Conservation (phyloP, 2,329 filamentous ascomycete genomes). For the Beauveria sp. region DNA sequence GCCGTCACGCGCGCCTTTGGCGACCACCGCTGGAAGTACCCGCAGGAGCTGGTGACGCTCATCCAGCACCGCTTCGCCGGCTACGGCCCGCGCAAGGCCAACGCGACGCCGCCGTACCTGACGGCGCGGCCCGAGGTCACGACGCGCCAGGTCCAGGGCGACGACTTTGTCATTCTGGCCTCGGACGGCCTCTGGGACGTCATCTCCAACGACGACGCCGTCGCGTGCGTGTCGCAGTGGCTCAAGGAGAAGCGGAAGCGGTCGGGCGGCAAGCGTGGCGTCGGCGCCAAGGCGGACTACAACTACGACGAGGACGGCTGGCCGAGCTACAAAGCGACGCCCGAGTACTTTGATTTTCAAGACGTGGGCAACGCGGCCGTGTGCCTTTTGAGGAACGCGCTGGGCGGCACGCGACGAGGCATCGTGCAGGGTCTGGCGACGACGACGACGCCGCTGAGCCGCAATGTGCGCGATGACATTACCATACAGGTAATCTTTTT, state of each 20-base stretch:
- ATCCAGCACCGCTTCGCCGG: constrained; percentile 40
- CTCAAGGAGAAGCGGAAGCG: constrained; percentile 19
- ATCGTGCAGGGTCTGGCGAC: constrained; percentile 68
- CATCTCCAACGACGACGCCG: constrained; percentile 48
- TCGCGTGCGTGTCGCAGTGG: constrained; percentile 51
- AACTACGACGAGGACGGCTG: constrained; percentile 17
- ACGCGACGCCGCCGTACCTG: constrained; percentile 56
- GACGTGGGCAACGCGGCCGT: constrained; percentile 71
- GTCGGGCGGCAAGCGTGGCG: constrained; percentile 8
- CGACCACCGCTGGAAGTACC: constrained; percentile 62
- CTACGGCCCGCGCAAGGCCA: constrained; percentile 33
- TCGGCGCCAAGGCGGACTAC: constrained; percentile 12
- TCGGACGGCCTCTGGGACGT: constrained; percentile 61
- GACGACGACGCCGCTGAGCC: constrained; percentile 60
- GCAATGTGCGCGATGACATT: constrained; percentile 62
- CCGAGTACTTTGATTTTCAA: constrained; percentile 61
- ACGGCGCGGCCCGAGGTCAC: constrained; percentile 60
- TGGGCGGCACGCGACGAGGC: constrained; percentile 68
- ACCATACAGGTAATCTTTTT: constrained; percentile 78
- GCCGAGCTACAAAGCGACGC: constrained; percentile 19
- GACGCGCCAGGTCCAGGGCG: constrained; percentile 41
- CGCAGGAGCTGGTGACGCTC: constrained; percentile 31
- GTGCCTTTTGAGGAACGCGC: constrained; percentile 71
- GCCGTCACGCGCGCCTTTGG: constrained; percentile 60
- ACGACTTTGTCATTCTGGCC: constrained; percentile 56